Evolutionary conservation across 169 alveolate genomes (phyloP).

Genomic region (Perkinsus chesapeaki): DNA sequence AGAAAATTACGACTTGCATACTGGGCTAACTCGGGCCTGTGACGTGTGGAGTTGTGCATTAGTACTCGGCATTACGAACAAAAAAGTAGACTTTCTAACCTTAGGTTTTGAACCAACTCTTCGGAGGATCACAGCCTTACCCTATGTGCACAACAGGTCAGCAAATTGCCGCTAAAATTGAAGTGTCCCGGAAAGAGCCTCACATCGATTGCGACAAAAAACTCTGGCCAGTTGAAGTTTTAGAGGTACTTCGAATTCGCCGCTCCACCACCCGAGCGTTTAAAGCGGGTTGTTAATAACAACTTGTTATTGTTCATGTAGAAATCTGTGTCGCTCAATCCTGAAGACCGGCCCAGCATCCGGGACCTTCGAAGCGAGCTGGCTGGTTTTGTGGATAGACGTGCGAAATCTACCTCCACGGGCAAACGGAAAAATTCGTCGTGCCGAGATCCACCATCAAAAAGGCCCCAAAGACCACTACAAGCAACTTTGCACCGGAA

Average conservation of each 20-base stretch:
- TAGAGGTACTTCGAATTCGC: background rate
- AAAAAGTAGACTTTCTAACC: background rate
- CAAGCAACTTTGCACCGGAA: no score
- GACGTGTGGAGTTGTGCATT: background rate
- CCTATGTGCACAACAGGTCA: background rate
- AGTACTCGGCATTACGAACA: background rate
- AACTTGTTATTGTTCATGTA: no score
- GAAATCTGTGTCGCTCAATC: background rate
- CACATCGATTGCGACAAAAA: background rate
- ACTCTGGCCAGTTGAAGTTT: background rate
- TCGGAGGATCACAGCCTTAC: background rate
- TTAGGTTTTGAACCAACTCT: background rate
- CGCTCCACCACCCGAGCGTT: background rate
- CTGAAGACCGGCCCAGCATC: background rate
- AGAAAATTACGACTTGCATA: background rate
- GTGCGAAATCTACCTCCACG: background rate
- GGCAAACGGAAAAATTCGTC: background rate
- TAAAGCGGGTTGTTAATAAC: no score
- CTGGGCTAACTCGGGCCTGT: background rate
- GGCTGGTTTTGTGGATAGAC: background rate
- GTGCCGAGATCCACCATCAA: no score
- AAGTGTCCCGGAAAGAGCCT: background rate
- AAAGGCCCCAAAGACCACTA: no score
- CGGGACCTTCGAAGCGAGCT: background rate
- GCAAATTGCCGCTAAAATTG: background rate